Conservation (phyloP, 768 basidiomycete genomes). For the Dentipellis fragilis region DNA sequence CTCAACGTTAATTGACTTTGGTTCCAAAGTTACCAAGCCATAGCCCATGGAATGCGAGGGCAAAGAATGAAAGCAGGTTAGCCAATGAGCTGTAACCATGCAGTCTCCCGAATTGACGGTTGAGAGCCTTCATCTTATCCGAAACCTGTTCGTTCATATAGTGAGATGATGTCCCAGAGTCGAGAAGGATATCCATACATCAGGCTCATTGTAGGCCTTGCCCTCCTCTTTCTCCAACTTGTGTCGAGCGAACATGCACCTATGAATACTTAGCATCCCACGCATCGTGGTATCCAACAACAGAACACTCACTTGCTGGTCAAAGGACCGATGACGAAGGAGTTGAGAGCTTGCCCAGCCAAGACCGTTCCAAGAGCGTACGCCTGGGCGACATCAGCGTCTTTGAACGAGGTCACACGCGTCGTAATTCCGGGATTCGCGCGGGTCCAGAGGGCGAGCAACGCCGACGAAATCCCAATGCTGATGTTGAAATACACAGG, state of each 20-base stretch:
- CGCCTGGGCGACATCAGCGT: slow-evolving; percentile 56
- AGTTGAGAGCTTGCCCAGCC: slow-evolving; percentile 46
- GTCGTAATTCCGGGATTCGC: slow-evolving; percentile 46
- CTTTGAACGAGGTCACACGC: slow-evolving; percentile 33
- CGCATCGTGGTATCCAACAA: background rate
- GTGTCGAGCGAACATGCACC: slow-evolving; percentile 70
- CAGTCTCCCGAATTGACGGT: slow-evolving; percentile 51
- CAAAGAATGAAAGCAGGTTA: slow-evolving; percentile 52
- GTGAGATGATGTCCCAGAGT: slow-evolving; percentile 3
- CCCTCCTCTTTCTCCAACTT: slow-evolving; percentile 68
- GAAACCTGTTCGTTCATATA: slow-evolving; percentile 38
- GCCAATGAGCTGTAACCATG: slow-evolving; percentile 64
- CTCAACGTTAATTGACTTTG: background rate
- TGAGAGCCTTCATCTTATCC: slow-evolving; percentile 56
- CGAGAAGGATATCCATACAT: slow-evolving; percentile 29
- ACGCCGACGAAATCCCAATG: slow-evolving; percentile 39
- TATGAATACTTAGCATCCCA: slow-evolving; percentile 16
- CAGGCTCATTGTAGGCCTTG: slow-evolving; percentile 52
- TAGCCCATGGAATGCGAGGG: slow-evolving; percentile 57
- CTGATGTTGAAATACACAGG: slow-evolving; percentile 65
- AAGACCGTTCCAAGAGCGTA: slow-evolving; percentile 43
- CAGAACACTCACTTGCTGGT: slow-evolving; percentile 47
- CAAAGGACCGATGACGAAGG: slow-evolving; percentile 61
- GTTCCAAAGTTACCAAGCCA: slow-evolving; percentile 56
- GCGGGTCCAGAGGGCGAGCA: slow-evolving; percentile 49